A percentile compares a stretch with the other conserved stretches of the same genome.
These are phyloP conservation scores for Mortierella claussenii DNA, from an alignment of 192 early-diverging fungal genomes.

Conservation along the genomic window DNA sequence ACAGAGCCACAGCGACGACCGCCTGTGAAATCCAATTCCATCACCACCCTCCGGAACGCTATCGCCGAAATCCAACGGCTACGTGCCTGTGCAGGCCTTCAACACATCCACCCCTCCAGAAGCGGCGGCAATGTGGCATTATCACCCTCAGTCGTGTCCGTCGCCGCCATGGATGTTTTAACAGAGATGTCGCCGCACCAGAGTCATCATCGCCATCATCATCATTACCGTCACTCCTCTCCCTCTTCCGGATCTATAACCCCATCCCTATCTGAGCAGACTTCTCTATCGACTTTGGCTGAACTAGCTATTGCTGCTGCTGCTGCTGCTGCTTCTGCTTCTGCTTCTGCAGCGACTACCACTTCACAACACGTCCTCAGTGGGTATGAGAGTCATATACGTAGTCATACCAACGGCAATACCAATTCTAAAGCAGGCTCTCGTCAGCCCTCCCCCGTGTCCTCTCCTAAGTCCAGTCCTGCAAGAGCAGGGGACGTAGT, in stretches of 20 bases:
- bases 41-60: conserved; percentile 37
- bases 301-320: too few relatives aligned
- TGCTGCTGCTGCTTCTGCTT: too few relatives aligned
- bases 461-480: conserved; percentile 2
- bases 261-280: background rate
- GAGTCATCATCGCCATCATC: background rate
- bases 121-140: background rate
- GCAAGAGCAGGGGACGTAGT: background rate
- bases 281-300: conserved; percentile 14
- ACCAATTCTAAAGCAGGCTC: too few relatives aligned
- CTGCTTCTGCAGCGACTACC: too few relatives aligned
- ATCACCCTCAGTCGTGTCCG: background rate
- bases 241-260: conserved; percentile 1
- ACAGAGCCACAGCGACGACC: too few relatives aligned
- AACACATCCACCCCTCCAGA: background rate
- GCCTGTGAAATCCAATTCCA: conserved; percentile 45
- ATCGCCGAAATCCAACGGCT: conserved; percentile 42
- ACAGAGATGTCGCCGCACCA: background rate
- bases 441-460: conserved; percentile 7
- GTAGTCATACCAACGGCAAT: too few relatives aligned
- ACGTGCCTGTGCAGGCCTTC: conserved; percentile 10
- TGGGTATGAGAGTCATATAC: conserved; percentile 6
- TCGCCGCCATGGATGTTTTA: background rate
- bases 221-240: too few relatives aligned
- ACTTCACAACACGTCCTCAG: conserved; percentile 3